These are phyloP conservation scores for Colletotrichum eleusines DNA, from an alignment of 2,329 filamentous ascomycete species.

Conservation along the genomic window DNA sequence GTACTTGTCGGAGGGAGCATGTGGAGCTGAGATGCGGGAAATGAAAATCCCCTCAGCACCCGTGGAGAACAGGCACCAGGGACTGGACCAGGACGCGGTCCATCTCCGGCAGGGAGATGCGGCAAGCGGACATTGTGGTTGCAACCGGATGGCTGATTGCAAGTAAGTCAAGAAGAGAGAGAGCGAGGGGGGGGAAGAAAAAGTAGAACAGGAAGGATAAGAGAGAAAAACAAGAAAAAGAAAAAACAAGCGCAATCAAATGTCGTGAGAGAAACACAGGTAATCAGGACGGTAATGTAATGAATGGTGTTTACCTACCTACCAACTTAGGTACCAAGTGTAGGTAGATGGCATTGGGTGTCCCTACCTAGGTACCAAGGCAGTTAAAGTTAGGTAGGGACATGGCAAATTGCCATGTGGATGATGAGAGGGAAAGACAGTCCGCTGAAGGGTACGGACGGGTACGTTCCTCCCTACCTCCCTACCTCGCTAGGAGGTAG, in stretches of 20 bases:
- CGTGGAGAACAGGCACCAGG: constrained; percentile 17
- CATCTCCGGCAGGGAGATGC: constrained; percentile 7
- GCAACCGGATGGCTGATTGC: neutral
- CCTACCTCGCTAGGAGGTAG: no score
- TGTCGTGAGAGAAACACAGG: constrained; percentile 12
- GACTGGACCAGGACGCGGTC: constrained; percentile 1
- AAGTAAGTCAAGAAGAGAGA: neutral
- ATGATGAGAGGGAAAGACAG: constrained; percentile 1
- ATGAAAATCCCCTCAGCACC: neutral
- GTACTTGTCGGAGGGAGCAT: neutral
- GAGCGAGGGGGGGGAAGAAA: neutral
- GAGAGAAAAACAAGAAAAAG: no score
- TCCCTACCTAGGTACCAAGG: no score
- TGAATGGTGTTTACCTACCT: no score
- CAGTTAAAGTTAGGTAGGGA: no score
- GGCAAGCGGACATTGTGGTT: constrained; percentile 15
- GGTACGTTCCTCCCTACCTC: no score
- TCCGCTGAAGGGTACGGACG: neutral
- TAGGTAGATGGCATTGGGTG: no score
- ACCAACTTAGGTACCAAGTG: no score
- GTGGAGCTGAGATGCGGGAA: constrained; percentile 16
- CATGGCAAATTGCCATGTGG: neutral
- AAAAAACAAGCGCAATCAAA: neutral
- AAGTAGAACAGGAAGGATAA: constrained; percentile 5
- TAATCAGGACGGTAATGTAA: neutral